These are phyloP conservation scores for Pezicula radicicola DNA, from an alignment of 2,329 filamentous ascomycete species.

Conservation along the genomic window DNA sequence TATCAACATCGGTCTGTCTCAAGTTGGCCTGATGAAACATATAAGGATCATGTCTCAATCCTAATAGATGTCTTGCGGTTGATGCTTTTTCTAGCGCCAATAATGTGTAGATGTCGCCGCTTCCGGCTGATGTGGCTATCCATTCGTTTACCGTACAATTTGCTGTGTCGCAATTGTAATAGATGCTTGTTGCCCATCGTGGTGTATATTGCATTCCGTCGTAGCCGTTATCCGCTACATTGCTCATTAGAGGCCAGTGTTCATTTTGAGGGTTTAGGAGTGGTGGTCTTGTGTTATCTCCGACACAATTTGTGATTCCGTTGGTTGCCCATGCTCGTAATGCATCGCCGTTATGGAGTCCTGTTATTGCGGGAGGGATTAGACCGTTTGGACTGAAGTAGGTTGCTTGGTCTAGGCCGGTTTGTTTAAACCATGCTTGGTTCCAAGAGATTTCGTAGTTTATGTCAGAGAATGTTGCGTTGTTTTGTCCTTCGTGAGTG, in stretches of 20 bases:
- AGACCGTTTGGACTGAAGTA: conserved; percentile 51
- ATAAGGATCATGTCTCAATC: conserved; percentile 33
- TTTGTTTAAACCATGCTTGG: conserved; percentile 52
- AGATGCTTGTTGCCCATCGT: conserved; percentile 60
- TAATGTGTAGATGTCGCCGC: conserved; percentile 48
- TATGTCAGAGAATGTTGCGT: conserved; percentile 55
- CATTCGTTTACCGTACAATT: conserved; percentile 44
- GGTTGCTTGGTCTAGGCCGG: conserved; percentile 41
- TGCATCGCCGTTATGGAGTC: conserved; percentile 60
- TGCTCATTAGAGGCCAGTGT: conserved; percentile 55
- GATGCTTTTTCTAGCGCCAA: conserved; percentile 46
- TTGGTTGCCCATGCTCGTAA: conserved; percentile 55
- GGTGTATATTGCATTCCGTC: conserved; percentile 54
- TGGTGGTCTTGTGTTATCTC: conserved; percentile 56
- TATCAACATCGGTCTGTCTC: conserved; percentile 31
- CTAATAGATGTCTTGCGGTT: conserved; percentile 53
- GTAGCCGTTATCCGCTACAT: conserved; percentile 47
- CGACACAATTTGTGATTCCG: conserved; percentile 56
- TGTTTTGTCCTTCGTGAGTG: conserved; percentile 55
- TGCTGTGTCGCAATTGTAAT: conserved; percentile 47
- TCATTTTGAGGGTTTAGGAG: conserved; percentile 47
- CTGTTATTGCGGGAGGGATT: conserved; percentile 61
- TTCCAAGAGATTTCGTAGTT: conserved; percentile 58
- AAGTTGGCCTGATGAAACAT: conserved; percentile 59
- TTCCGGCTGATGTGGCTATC: conserved; percentile 53